These are phyloP conservation scores for Zancudomyces culisetae DNA, from an alignment of 371 early-diverging fungal species.

Conservation along the genomic window DNA sequence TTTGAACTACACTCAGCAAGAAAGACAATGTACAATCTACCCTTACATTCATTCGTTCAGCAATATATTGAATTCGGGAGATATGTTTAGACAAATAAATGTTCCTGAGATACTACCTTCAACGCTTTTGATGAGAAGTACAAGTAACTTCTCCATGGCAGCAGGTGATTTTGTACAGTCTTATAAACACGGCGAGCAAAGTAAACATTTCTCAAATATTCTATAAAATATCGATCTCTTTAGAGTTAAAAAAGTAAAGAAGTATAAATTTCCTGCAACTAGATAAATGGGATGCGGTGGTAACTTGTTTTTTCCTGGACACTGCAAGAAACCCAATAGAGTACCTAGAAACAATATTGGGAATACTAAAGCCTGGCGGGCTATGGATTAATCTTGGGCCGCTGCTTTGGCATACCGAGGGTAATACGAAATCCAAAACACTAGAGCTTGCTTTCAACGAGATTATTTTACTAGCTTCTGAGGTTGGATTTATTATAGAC, in stretches of 20 bases:
- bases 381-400: constrained; percentile 94
- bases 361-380: constrained; percentile 55
- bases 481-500: constrained; percentile 41
- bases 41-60: constrained; percentile 83
- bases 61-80: constrained; percentile 36
- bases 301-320: constrained; percentile 92
- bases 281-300: constrained; percentile 70
- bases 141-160: constrained; percentile 80
- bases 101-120: constrained; percentile 68
- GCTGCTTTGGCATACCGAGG: constrained; percentile 82
- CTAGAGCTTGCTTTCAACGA: constrained; percentile 78
- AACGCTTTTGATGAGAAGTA: constrained; percentile 28
- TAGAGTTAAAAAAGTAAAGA: too few species aligned
- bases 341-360: constrained; percentile 64
- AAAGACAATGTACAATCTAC: constrained; percentile 45
- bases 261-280: too few species aligned
- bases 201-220: too few species aligned
- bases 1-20: constrained; percentile 36
- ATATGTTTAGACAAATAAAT: constrained; percentile 39
- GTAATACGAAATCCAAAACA: constrained; percentile 47
- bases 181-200: constrained; percentile 32
- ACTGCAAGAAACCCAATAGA: constrained; percentile 80
- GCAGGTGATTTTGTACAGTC: constrained; percentile 91
- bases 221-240: too few species aligned
- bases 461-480: constrained; percentile 37